A percentile compares a stretch with the other conserved stretches of the same genome.
Evolutionary conservation across 2,329 filamentous ascomycete genomes (phyloP).

Genomic region (Trichoderma arundinaceum): DNA sequence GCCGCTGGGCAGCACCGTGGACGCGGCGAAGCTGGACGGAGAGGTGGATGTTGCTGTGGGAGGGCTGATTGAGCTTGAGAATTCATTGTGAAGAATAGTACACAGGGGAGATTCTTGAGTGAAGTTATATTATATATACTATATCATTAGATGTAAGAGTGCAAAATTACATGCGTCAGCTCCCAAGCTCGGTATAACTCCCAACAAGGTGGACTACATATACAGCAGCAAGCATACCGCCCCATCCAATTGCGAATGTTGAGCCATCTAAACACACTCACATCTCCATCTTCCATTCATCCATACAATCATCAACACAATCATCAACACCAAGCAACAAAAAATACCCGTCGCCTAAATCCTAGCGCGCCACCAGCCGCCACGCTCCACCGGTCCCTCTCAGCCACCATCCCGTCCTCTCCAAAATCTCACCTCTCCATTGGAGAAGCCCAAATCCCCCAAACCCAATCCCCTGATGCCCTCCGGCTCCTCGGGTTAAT

Average conservation of each 20-base stretch:
- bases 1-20: constrained; percentile 36
- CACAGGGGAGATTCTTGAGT: not conserved
- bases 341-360: constrained; percentile 27
- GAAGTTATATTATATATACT: too few species aligned
- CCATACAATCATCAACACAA: not conserved
- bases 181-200: too few species aligned
- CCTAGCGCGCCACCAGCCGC: constrained; percentile 20
- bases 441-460: not conserved
- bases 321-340: not conserved
- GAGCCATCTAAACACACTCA: too few species aligned
- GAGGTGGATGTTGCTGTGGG: constrained; percentile 35
- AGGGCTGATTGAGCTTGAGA: constrained; percentile 36
- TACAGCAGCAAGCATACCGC: not conserved
- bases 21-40: constrained; percentile 36
- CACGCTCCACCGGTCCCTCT: not conserved
- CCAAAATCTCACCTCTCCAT: constrained; percentile 11
- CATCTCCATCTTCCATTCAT: not conserved
- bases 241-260: too few species aligned
- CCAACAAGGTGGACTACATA: too few species aligned
- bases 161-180: too few species aligned
- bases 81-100: constrained; percentile 31
- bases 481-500: constrained; percentile 24
- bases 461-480: constrained; percentile 16
- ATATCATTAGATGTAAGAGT: too few species aligned
- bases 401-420: constrained; percentile 13